phyloP scores from a whole-genome alignment of 176 grass and related monocot species.

The Olyra latifolia region DNA sequence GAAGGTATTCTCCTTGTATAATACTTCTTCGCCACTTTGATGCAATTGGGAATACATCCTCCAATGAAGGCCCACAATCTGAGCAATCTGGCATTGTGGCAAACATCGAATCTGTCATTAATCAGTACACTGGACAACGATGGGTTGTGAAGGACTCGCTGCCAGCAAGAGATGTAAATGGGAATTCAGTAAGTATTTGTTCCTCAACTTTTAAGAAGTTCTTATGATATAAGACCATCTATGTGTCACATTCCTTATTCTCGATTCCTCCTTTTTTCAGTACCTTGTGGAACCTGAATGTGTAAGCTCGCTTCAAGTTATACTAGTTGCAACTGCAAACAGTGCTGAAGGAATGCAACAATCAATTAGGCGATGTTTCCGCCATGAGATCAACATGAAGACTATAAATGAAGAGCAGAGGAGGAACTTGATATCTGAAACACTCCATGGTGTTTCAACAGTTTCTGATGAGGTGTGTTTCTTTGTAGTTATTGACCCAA shows the following conservation, averaged over 20 bases:
- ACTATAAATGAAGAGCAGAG: constrained; percentile 82
- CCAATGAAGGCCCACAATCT: constrained; percentile 69
- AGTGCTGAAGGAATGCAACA: constrained; percentile 77
- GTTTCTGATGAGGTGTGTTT: constrained; percentile 69
- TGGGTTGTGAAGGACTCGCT: constrained; percentile 44
- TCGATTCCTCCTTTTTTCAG: constrained; percentile 42
- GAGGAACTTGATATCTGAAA: constrained; percentile 70
- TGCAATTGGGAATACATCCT: constrained; percentile 73
- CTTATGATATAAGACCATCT: constrained; percentile 14
- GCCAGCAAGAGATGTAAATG: constrained; percentile 43
- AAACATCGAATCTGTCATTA: constrained; percentile 74
- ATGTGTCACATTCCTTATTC: constrained; percentile 28
- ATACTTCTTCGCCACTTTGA: constrained; percentile 85
- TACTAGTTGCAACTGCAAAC: constrained; percentile 82
- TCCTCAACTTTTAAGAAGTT: not conserved
- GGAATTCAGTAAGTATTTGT: constrained; percentile 52
- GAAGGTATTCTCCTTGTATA: constrained; percentile 91
- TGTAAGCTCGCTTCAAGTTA: constrained; percentile 61
- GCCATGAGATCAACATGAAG: constrained; percentile 88
- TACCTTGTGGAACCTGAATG: constrained; percentile 65
- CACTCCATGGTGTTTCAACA: constrained; percentile 43
- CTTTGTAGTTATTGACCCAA: constrained; percentile 8
- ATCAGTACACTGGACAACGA: constrained; percentile 63
- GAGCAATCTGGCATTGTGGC: constrained; percentile 75
- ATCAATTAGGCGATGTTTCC: constrained; percentile 81